phyloP scores from a whole-genome alignment of 2,329 filamentous ascomycete genomes.

The Aspergillus jensenii region DNA sequence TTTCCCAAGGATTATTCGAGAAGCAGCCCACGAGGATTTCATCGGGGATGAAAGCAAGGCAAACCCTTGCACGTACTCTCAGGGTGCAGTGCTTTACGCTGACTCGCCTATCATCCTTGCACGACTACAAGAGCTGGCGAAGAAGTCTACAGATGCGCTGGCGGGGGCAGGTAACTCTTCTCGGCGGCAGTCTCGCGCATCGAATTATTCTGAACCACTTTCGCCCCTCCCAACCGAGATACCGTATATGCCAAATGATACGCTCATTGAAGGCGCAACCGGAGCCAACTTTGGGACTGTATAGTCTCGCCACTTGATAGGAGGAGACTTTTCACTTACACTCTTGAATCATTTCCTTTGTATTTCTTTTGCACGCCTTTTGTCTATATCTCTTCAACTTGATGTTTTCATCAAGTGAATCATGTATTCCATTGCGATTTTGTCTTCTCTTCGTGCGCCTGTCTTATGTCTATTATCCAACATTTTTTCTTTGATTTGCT shows the following conservation, averaged over 20 bases:
- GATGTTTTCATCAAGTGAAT: not conserved
- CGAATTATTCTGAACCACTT: conserved; percentile 12
- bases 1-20: conserved; percentile 54
- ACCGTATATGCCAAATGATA: not conserved
- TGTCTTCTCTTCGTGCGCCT: conserved; percentile 5
- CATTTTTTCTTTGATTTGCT: conserved; percentile 1
- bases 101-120: conserved; percentile 46
- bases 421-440: not conserved
- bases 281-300: conserved; percentile 6
- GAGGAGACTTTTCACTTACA: not conserved
- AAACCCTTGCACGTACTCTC: conserved; percentile 47
- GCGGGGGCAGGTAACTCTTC: conserved; percentile 9
- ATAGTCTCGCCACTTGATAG: not conserved
- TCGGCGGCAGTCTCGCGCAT: conserved; percentile 15
- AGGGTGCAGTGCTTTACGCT: conserved; percentile 51
- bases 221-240: not conserved
- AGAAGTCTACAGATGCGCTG: conserved; percentile 25
- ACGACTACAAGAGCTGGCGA: conserved; percentile 40
- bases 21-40: conserved; percentile 51
- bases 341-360: not conserved
- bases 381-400: not conserved
- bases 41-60: conserved; percentile 48
- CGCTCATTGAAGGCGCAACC: conserved; percentile 3
- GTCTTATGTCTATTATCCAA: not conserved
- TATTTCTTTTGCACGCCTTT: not conserved